Base-by-base conservation (phyloP, 805 yeast species). In the Nakazawaea anatomiae region DNA sequence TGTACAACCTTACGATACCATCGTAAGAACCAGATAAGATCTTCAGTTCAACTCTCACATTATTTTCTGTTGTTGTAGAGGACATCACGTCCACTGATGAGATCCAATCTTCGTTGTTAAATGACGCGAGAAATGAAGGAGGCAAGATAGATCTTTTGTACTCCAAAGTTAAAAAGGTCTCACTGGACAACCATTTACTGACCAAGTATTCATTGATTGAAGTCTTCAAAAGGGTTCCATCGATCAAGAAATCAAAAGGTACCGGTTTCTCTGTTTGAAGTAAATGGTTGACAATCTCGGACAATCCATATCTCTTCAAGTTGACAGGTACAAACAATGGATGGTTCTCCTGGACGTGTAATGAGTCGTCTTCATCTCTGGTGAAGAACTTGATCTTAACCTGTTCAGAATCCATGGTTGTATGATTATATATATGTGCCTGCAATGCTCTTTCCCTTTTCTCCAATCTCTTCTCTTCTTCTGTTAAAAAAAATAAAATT, bases 41-140 rank as follows among this genome's bases (percentile, higher is more conserved):
- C 60, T 77, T 76, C 34, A 83, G 76, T 42, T 71, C 67, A 4
- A 64, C 59, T 34, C 71, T 67, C 9, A 62, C 68, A 53, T 71
- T 81, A 58, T 72, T 67, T 42, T 46, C 55, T 41, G 54, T 52
- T 44, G 58, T 60, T 67, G 59, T 67, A 9, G 67, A 72, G 54
- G 58, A 61, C 51, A 65, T 55, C 5, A 84, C 66, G 61, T 80
- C 81, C 29, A 86, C 75, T 1, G 95, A 78, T 27, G 96, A 88
- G 28, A 94, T 81, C 99, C 99, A 94, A 68, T 94, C 99, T 55
- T 92, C 96, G 62, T 92, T 90, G 62, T 83, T 80, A 68, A 85
- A 94, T 43, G 96, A 84, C 3, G 95, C 89, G 56, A 90, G 72
- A 62, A 81, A 91, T 29, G 92, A 83, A n/a, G 99, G 99, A 18